Conservation (phyloP, 331 rosid genomes). For the Erythrophleum ivorense region DNA sequence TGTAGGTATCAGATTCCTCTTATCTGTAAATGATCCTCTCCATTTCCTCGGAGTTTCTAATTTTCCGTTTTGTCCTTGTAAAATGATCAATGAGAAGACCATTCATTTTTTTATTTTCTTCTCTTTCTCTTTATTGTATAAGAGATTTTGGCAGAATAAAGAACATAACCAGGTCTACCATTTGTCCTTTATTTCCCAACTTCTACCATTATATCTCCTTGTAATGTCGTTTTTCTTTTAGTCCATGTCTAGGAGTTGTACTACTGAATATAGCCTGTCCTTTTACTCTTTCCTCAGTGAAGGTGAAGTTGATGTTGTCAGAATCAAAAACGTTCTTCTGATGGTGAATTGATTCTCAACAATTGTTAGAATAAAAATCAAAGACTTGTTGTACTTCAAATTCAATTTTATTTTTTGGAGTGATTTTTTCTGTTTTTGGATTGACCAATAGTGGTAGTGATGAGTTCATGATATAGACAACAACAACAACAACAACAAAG, state of each 20-base stretch:
- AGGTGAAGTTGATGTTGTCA: neutral
- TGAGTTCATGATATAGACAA: too few species aligned
- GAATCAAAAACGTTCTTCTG: neutral
- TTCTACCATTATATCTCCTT: neutral
- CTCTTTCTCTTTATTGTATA: neutral
- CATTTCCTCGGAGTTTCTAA: neutral
- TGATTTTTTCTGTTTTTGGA: too few species aligned
- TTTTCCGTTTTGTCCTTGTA: neutral
- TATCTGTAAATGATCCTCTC: slow-evolving; percentile 11
- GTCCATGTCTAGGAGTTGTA: neutral
- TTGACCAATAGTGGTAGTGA: too few species aligned
- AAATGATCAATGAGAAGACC: slow-evolving; percentile 1
- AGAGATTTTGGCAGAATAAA: slow-evolving; percentile 4
- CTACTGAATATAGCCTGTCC: neutral
- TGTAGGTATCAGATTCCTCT: slow-evolving; percentile 2
- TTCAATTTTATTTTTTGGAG: too few species aligned
- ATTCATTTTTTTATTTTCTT: neutral
- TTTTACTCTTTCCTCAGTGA: neutral
- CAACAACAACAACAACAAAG: too few species aligned
- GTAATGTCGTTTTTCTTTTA: neutral
- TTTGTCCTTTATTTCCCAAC: neutral
- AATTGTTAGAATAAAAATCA: too few species aligned
- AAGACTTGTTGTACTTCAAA: too few species aligned
- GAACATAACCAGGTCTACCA: neutral
- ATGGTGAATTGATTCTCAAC: neutral